Evolutionary conservation across 352 stramenopile species (phyloP).

Genomic region (Phytophthora europaea): DNA sequence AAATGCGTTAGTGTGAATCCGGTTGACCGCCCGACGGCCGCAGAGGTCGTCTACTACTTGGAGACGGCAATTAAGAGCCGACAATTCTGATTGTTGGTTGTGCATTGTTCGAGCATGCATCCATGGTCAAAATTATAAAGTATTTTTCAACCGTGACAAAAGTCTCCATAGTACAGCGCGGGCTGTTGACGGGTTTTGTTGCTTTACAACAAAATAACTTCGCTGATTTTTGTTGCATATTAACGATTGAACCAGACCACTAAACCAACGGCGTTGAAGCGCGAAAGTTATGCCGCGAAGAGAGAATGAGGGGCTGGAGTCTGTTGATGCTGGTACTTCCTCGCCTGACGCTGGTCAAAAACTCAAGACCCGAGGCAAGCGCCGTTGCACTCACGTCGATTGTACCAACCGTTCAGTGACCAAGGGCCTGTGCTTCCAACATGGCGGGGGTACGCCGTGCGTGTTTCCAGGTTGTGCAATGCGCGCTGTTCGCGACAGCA

Average conservation of each 20-base stretch:
- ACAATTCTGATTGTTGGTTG: slow-evolving; percentile 7
- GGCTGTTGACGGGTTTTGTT: too few species aligned
- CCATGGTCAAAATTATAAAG: neutral
- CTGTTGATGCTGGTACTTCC: too few species aligned
- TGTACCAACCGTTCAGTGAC: neutral
- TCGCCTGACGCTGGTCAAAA: neutral
- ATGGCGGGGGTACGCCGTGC: neutral
- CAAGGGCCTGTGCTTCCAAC: neutral
- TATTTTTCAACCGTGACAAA: neutral
- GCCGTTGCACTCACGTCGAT: neutral
- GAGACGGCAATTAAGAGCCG: slow-evolving; percentile 19
- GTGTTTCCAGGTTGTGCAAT: neutral
- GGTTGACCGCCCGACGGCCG: slow-evolving; percentile 26
- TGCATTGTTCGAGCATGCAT: neutral
- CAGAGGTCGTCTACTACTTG: slow-evolving; percentile 43
- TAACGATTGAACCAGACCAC: neutral
- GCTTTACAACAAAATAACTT: too few species aligned
- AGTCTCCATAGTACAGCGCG: too few species aligned
- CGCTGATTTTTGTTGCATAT: neutral
- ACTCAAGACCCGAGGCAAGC: neutral
- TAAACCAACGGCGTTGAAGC: neutral
- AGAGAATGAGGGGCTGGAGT: neutral
- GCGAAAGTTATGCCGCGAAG: neutral
- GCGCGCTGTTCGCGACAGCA: neutral
- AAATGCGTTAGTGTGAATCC: slow-evolving; percentile 38